Evolutionary conservation across 176 grass and related monocot species (phyloP), one percentile per base, ranked within the genome.

Genomic region (Otatea glauca): DNA sequence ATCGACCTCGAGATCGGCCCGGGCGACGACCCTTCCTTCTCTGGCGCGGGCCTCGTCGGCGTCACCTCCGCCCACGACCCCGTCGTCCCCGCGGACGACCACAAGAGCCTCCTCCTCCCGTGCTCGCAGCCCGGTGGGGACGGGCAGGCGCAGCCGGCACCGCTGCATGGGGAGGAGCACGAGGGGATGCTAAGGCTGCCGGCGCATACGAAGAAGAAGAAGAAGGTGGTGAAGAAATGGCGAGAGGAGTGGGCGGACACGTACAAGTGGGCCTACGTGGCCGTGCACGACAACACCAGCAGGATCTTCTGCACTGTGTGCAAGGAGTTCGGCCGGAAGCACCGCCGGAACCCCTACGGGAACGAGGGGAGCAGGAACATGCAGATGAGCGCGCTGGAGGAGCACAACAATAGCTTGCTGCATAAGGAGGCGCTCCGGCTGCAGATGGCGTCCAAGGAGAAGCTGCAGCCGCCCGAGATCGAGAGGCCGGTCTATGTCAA

Each of bases 321-420:
- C 91, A 99, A 90, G 89, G 93, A 96, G 76, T 99, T 94, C 21
- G 96, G 96, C 16, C 91, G 96, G 82, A 99, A 99, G 83, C 93
- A 99, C 75, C 87, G 93, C 66, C 87, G 93, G 87, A 99, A 99
- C 69, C 96, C 96, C 34, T 99, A 99, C 65, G 96, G 96, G 7
- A 96, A 99, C 43, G 96, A 99, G 80, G 96, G 96, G 71, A 99
- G 96, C 89, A 95, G 90, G 88, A 99, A 99, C 84, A 99, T 99
- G 97, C 97, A 99, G 89, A 99, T 99, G 97, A 99, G 97, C 63
- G 97, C 97, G 47, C 83, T 99, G 37, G 97, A 99, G 81, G 97
- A 99, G 79, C 97, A 99, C 81, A 99, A 99, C 55, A 99, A 99
- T 55, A 99, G 97, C 82, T 89, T 99, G 84, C 81, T 99, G 82